Percentiles rank a stretch among this genome's conserved stretches.
Evolutionary conservation across 2,329 filamentous ascomycete genomes (phyloP).

Genomic region (Coleophoma cylindrospora): DNA sequence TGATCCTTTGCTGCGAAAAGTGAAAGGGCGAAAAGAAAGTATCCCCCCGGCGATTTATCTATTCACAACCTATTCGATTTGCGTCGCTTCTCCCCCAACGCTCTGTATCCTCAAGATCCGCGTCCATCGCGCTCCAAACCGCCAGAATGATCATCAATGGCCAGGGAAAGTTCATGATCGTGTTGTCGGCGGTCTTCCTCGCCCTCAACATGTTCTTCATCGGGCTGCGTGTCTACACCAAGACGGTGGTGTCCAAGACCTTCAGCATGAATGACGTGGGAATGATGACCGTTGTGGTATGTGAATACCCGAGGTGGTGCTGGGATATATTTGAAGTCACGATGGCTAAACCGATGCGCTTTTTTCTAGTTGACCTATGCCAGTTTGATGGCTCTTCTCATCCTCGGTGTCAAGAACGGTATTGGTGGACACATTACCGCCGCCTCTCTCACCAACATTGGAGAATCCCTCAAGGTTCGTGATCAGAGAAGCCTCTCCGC

Average conservation of each 20-base stretch:
- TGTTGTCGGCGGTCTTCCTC: conserved; percentile 5
- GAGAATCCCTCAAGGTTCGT: neutral
- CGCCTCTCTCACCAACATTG: neutral
- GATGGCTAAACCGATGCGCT: neutral
- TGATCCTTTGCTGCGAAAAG: too few species aligned
- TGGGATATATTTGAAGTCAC: neutral
- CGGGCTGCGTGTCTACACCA: conserved; percentile 7
- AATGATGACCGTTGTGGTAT: conserved; percentile 12
- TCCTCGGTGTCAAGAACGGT: conserved; percentile 10
- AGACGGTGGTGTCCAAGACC: conserved; percentile 6
- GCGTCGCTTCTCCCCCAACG: neutral
- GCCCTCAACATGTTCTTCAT: conserved; percentile 9
- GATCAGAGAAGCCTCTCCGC: neutral
- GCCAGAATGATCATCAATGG: neutral
- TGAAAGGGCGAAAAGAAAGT: too few species aligned
- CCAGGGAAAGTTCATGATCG: conserved; percentile 2
- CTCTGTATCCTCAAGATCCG: neutral
- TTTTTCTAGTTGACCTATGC: conserved; percentile 5
- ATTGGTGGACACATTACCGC: conserved; percentile 10
- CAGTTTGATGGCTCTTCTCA: conserved; percentile 8
- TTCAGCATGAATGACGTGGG: conserved; percentile 13
- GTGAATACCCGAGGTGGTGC: neutral
- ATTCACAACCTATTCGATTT: neutral
- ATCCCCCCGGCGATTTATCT: neutral
- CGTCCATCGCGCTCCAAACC: neutral